Evolutionary conservation across 108 stramenopile genomes (phyloP).

Genomic region (Pinguiococcus pyrenoidosus): DNA sequence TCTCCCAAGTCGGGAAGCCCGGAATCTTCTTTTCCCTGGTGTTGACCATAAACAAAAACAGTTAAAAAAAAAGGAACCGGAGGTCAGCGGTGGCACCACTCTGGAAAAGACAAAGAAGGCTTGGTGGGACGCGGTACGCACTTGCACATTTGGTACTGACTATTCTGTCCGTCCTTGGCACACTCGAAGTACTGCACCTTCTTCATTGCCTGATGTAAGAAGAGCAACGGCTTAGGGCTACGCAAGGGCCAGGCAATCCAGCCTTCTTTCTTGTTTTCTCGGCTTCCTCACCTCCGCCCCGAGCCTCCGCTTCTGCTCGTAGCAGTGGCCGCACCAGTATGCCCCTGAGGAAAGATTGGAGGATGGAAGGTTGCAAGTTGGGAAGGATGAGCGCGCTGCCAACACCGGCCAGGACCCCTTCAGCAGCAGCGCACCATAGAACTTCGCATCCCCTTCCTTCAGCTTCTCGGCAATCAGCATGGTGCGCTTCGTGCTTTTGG

Average conservation of each 20-base stretch:
- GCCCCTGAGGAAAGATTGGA: too few relatives aligned
- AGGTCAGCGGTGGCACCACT: constrained; percentile 16
- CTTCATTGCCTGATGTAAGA: constrained; percentile 60
- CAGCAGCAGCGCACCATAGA: too few relatives aligned
- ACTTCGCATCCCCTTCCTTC: constrained; percentile 48
- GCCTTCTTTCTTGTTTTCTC: too few relatives aligned
- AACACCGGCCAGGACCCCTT: too few relatives aligned
- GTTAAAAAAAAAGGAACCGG: constrained; percentile 24
- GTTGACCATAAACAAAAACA: neutral
- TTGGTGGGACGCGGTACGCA: neutral
- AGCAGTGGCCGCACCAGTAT: constrained; percentile 88
- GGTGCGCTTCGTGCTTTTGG: constrained; percentile 45
- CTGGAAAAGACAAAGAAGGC: neutral
- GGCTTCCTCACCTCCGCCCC: too few relatives aligned
- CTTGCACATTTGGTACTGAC: constrained; percentile 20
- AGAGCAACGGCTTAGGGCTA: too few relatives aligned
- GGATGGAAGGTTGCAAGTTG: too few relatives aligned
- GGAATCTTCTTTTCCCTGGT: constrained; percentile 58
- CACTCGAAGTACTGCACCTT: constrained; percentile 74
- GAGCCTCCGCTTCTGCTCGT: constrained; percentile 81
- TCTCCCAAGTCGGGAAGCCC: constrained; percentile 93
- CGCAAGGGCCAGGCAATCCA: too few relatives aligned
- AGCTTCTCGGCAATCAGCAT: constrained; percentile 48
- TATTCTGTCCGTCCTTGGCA: constrained; percentile 53
- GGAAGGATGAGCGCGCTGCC: too few relatives aligned